A percentile compares a stretch with the other conserved stretches of the same genome.
phyloP scores from a whole-genome alignment of 768 basidiomycete genomes.

The Hygrocybe punicea region DNA sequence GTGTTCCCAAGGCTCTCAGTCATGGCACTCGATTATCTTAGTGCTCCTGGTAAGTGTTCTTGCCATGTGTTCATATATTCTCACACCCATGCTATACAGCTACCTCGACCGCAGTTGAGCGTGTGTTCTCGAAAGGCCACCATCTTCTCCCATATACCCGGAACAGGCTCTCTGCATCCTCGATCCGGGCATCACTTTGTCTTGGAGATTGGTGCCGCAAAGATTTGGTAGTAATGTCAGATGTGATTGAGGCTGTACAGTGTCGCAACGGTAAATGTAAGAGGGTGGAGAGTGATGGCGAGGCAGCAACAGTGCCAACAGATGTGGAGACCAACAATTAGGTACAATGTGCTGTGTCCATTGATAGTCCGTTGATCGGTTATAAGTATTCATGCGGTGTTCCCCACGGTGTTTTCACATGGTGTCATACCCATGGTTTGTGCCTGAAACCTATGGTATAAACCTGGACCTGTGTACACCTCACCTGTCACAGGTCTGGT shows the following conservation, averaged over 20 bases:
- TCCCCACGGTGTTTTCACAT: not conserved
- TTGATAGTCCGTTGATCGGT: not conserved
- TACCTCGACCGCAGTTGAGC: constrained; percentile 26
- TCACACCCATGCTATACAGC: constrained; percentile 9
- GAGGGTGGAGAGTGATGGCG: not conserved
- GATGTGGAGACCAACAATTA: not conserved
- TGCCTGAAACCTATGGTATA: not conserved
- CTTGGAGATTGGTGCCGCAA: constrained; percentile 17
- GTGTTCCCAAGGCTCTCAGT: constrained; percentile 20
- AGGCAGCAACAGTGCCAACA: not conserved
- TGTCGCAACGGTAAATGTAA: not conserved
- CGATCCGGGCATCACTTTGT: constrained; percentile 20
- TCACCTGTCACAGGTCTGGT: not conserved
- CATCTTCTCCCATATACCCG: constrained; percentile 1
- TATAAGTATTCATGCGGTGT: not conserved
- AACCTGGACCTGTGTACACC: not conserved
- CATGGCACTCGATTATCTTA: constrained; percentile 30
- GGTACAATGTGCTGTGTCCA: not conserved
- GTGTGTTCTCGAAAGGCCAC: constrained; percentile 22
- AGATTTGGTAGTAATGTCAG: constrained; percentile 2
- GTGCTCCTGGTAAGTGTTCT: not conserved
- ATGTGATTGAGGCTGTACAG: not conserved
- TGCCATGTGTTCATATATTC: not conserved
- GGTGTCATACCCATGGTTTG: too few species aligned
- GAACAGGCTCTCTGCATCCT: constrained; percentile 17